Conservation (phyloP, 1,284 basidiomycete genomes). For the Pseudozyma sp. region DNA sequence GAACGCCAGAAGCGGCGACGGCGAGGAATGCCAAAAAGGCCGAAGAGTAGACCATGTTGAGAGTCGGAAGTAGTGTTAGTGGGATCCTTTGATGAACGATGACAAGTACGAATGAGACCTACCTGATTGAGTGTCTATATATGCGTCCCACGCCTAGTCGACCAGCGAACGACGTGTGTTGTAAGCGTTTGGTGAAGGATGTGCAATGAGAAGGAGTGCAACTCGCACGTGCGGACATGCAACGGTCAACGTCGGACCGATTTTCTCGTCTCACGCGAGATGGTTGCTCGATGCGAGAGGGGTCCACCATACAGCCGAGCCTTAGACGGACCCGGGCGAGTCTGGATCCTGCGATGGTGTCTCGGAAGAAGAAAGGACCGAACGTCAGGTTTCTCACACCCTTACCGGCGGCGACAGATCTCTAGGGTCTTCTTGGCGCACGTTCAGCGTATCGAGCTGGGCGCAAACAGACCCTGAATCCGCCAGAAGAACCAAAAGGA, state of each 20-base stretch:
- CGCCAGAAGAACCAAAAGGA: too few species aligned
- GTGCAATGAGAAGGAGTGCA: too few species aligned
- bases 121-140: not conserved
- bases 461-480: too few species aligned
- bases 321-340: too few species aligned
- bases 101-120: too few species aligned
- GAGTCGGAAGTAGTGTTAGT: not conserved
- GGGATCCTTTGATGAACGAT: not conserved
- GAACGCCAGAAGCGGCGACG: conserved; percentile 14
- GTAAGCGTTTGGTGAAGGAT: not conserved
- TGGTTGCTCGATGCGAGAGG: not conserved
- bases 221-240: not conserved
- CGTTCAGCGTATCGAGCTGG: too few species aligned
- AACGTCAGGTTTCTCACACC: too few species aligned
- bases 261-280: not conserved
- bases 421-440: too few species aligned
- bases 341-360: too few species aligned
- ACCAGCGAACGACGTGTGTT: not conserved
- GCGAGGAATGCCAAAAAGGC: conserved; percentile 28
- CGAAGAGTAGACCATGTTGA: conserved; percentile 23
- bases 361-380: too few species aligned
- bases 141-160: not conserved
- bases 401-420: too few species aligned
- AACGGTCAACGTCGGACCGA: not conserved
- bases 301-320: too few species aligned